These are phyloP conservation scores for Candida sanyiensis DNA, from an alignment of 805 yeast genomes.

Conservation along the genomic window DNA sequence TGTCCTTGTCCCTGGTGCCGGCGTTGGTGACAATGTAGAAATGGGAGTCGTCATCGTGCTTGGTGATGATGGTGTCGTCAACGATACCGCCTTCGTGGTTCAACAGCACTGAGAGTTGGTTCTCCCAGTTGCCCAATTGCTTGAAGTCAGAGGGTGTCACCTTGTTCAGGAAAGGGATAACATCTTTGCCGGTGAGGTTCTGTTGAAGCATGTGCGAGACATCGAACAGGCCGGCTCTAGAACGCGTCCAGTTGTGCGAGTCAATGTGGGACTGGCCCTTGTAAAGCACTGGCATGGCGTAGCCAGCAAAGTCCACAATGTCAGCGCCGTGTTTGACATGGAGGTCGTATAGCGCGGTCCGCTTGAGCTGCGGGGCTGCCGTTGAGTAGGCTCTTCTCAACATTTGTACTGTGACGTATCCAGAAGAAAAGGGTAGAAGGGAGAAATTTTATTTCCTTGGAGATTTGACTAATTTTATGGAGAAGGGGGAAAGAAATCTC, in stretches of 20 bases:
- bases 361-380: constrained; percentile 19
- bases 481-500: background rate
- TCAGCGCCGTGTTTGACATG: constrained; percentile 79
- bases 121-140: constrained; percentile 48
- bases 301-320: constrained; percentile 97
- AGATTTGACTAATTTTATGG: background rate
- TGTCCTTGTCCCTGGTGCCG: constrained; percentile 83
- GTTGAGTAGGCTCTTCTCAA: constrained; percentile 24
- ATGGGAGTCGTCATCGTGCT: constrained; percentile 53
- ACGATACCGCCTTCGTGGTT: constrained; percentile 79
- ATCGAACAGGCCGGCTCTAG: constrained; percentile 85
- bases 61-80: constrained; percentile 89
- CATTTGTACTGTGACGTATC: constrained; percentile 7
- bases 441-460: background rate
- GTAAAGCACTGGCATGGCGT: constrained; percentile 88
- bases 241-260: constrained; percentile 92
- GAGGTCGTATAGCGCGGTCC: constrained; percentile 78
- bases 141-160: constrained; percentile 84
- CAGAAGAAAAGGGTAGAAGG: background rate
- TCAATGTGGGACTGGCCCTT: constrained; percentile 81
- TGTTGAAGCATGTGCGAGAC: constrained; percentile 98
- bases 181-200: constrained; percentile 59
- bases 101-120: constrained; percentile 73
- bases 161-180: constrained; percentile 63
- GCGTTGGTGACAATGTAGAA: constrained; percentile 94